Base-by-base conservation (phyloP, 805 yeast genomes). In the Metschnikowia lachancei region DNA sequence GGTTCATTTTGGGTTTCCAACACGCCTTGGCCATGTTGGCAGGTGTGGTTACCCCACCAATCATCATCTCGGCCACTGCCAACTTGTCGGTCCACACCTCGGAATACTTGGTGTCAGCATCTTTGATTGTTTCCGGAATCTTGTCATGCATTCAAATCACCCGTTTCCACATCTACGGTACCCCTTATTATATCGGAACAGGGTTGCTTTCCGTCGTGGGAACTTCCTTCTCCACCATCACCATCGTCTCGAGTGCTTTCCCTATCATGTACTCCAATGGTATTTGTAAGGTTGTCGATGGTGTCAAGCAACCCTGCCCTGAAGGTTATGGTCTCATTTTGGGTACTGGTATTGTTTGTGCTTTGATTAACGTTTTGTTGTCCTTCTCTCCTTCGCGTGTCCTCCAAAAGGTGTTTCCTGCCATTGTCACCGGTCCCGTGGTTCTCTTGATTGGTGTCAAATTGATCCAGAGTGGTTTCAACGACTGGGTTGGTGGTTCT, bases 401-500 rank as follows among this genome's bases (percentile, higher is more conserved):
- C 12, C 74, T 90, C 54, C 89, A 86, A 64, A 81, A 74, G 50
- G 59, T 87, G 30, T 90, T 90, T 72, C 97, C 97, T 16, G 91
- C 95, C 31, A 69, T 88, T 43, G 97, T 91, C 51, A 90, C 96
- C 24, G 97, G 97, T 47, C 96, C 96, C 9, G 96, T 90, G 38
- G 96, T 90, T 26, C 66, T 90, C 45, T 74, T 90, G 29, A 89
- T 90, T 60, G 97, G 97, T 56, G 74, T 83, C 37, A 69, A 75
- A 22, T 75, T 90, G 56, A 75, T 89, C 49, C 72, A 73, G 54
- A 65, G 88, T 29, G 97, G 95, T 20, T 83, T 90, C 65, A 65
- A 79, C 59, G 88, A 90, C 66, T 88, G 95, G 86, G 82, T 81
- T 35, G 97, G 97, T 55, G 97, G 97, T 42, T 74, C 88, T 12